A percentile compares a stretch with the other conserved stretches of the same genome.
Evolutionary conservation across 225 moss, liverwort and hornwort genomes (phyloP).

Genomic region (Marchantia polymorpha): DNA sequence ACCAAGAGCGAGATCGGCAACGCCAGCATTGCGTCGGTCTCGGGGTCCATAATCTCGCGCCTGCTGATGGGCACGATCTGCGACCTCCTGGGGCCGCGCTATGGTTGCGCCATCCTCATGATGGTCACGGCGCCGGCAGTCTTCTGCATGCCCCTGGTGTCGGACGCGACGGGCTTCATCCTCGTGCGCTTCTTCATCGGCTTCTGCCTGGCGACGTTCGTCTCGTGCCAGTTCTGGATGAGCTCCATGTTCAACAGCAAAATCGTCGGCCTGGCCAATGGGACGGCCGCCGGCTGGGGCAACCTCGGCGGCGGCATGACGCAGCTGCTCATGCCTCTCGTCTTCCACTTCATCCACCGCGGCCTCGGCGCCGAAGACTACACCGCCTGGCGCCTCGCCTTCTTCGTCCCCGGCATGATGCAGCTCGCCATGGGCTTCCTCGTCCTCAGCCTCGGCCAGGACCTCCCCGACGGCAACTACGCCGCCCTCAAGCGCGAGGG

Average conservation of each 20-base stretch:
- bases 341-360: slow-evolving; percentile 46
- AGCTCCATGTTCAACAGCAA: slow-evolving; percentile 80
- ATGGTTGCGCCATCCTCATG: slow-evolving; percentile 63
- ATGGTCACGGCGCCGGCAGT: slow-evolving; percentile 62
- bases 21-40: slow-evolving; percentile 61
- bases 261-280: slow-evolving; percentile 75
- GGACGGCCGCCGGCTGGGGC: slow-evolving; percentile 74
- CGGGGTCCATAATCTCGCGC: slow-evolving; percentile 67
- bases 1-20: slow-evolving; percentile 57
- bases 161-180: slow-evolving; percentile 49
- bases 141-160: slow-evolving; percentile 63
- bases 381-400: slow-evolving; percentile 60
- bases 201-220: slow-evolving; percentile 70
- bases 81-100: slow-evolving; percentile 74
- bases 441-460: slow-evolving; percentile 55
- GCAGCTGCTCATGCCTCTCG: slow-evolving; percentile 74
- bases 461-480: slow-evolving; percentile 67
- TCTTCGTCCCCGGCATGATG: slow-evolving; percentile 63
- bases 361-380: slow-evolving; percentile 42
- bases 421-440: slow-evolving; percentile 59
- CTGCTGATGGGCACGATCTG: slow-evolving; percentile 62
- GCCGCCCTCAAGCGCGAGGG: slow-evolving; percentile 41
- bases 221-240: too few species aligned
- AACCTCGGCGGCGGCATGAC: slow-evolving; percentile 74
- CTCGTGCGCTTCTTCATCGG: slow-evolving; percentile 66